A percentile compares a stretch with the other conserved stretches of the same genome.
Conservation (phyloP, 495 filamentous ascomycete genomes). For the Tuber brumale region DNA sequence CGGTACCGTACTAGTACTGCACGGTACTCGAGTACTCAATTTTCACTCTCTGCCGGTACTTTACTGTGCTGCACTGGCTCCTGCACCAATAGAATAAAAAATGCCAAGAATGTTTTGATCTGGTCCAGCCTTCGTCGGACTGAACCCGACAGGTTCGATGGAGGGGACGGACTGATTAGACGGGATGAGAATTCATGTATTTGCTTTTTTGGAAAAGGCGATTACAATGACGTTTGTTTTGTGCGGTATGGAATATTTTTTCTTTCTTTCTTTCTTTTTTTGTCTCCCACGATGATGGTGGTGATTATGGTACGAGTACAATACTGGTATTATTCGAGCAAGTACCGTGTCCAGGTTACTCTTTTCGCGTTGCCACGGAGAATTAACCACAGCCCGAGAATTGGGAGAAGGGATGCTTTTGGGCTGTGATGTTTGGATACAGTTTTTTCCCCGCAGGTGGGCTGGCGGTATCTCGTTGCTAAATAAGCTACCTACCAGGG, state of each 20-base stretch:
- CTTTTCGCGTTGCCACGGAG: background rate
- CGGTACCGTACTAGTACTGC: no score
- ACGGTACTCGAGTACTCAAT: background rate
- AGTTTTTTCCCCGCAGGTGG: background rate
- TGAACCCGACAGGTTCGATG: background rate
- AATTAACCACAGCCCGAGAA: background rate
- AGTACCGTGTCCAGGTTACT: background rate
- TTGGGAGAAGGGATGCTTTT: background rate
- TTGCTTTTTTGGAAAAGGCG: background rate
- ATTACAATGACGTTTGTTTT: slow-evolving; percentile 2
- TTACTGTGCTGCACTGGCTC: background rate
- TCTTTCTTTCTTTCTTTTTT: no score
- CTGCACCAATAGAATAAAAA: background rate
- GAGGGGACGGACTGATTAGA: background rate
- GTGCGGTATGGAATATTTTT: background rate
- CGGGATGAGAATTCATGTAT: background rate
- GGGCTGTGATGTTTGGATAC: background rate
- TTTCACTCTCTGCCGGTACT: background rate
- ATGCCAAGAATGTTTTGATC: slow-evolving; percentile 2
- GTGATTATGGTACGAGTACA: background rate
- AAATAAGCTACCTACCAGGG: no score
- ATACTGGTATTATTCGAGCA: background rate
- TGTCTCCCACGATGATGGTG: background rate
- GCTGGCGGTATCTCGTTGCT: background rate
- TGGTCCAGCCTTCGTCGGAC: background rate